These are phyloP conservation scores for Vickermania spadyakhi DNA, from an alignment of 208 protist genomes.

Conservation along the genomic window DNA sequence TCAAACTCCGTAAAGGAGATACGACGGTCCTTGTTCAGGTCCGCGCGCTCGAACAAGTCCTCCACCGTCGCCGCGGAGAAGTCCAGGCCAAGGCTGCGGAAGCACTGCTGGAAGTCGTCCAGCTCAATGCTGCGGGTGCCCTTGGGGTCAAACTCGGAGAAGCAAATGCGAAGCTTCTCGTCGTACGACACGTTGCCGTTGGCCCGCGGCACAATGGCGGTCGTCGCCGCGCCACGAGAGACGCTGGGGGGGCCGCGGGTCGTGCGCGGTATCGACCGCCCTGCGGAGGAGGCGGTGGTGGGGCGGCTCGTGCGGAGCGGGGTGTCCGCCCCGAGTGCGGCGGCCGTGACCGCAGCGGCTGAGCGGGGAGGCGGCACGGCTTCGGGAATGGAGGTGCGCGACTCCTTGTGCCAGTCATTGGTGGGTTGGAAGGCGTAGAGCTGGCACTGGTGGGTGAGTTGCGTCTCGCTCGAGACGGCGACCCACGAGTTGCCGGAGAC, in stretches of 20 bases:
- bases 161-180: slow-evolving; percentile 85
- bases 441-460: slow-evolving; percentile 80
- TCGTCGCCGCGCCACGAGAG: slow-evolving; percentile 7
- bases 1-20: slow-evolving; percentile 88
- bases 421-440: slow-evolving; percentile 87
- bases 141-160: slow-evolving; percentile 80
- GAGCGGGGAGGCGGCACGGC: slow-evolving; percentile 46
- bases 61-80: slow-evolving; percentile 81
- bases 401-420: slow-evolving; percentile 90
- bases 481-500: slow-evolving; percentile 86
- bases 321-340: slow-evolving; percentile 4
- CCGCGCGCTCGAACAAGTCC: slow-evolving; percentile 83
- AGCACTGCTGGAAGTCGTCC: slow-evolving; percentile 76
- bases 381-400: slow-evolving; percentile 77
- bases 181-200: slow-evolving; percentile 60
- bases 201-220: slow-evolving; percentile 45
- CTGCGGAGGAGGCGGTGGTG: slow-evolving; percentile 1
- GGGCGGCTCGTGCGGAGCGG: neutral
- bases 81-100: slow-evolving; percentile 73
- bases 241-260: slow-evolving; percentile 14
- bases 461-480: slow-evolving; percentile 61
- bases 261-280: slow-evolving; percentile 55
- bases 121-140: slow-evolving; percentile 65
- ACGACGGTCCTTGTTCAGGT: slow-evolving; percentile 71
- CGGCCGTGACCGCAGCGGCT: neutral